These are phyloP conservation scores for Smithsoniella earleae DNA, from an alignment of 163 green algal species.

Conservation along the genomic window DNA sequence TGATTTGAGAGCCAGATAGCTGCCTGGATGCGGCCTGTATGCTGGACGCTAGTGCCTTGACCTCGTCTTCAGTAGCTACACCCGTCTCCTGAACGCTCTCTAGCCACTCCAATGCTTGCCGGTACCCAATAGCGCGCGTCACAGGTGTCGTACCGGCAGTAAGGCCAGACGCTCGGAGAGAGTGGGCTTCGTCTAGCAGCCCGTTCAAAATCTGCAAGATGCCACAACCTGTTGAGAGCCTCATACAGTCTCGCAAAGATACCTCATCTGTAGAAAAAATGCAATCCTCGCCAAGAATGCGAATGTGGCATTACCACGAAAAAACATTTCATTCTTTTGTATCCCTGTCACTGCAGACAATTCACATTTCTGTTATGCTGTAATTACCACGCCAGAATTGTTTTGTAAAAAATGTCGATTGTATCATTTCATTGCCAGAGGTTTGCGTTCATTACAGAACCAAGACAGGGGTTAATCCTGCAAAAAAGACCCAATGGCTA, in stretches of 20 bases:
- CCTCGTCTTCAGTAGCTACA: constrained; percentile 3
- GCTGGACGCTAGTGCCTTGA: constrained; percentile 46
- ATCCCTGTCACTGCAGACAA: neutral
- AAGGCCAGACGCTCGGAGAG: constrained; percentile 56
- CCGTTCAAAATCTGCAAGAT: constrained; percentile 46
- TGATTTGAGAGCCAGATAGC: constrained; percentile 69
- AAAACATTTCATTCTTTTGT: neutral
- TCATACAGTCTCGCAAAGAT: too few species aligned
- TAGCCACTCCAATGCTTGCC: constrained; percentile 66
- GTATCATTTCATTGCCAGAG: too few species aligned
- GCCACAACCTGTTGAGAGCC: too few species aligned
- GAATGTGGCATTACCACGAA: too few species aligned
- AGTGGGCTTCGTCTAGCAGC: constrained; percentile 55
- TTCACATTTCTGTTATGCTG: too few species aligned
- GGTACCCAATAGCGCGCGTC: constrained; percentile 76
- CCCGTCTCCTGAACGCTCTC: constrained; percentile 13
- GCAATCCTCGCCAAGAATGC: too few species aligned
- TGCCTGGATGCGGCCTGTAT: constrained; percentile 60
- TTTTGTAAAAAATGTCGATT: too few species aligned
- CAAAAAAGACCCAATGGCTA: too few species aligned
- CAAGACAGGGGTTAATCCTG: too few species aligned
- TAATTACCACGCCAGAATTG: too few species aligned
- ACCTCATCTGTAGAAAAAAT: too few species aligned
- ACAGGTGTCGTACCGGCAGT: constrained; percentile 49
- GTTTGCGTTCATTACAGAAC: too few species aligned